Conservation (phyloP, 257 asterid genomes). For the Primulina tabacum region DNA sequence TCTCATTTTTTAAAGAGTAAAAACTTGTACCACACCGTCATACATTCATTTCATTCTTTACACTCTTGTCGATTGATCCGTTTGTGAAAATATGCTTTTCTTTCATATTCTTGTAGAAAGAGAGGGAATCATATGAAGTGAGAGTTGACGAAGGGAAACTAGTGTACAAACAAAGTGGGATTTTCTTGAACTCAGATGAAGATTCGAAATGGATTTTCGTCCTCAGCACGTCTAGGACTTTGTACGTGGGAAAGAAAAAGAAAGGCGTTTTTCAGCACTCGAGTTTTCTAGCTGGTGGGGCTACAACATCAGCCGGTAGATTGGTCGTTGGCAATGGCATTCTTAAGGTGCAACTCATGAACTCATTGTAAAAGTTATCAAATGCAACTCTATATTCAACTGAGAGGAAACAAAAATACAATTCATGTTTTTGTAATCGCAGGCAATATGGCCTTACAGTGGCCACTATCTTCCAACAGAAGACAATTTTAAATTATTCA, state of each 20-base stretch:
- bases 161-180: conserved; percentile 46
- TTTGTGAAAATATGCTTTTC: background rate
- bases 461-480: conserved; percentile 86
- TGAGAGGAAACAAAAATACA: too few species aligned
- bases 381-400: too few species aligned
- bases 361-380: too few species aligned
- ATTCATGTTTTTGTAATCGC: background rate
- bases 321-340: conserved; percentile 49
- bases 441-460: conserved; percentile 77
- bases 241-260: conserved; percentile 51
- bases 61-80: too few species aligned
- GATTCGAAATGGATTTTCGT: conserved; percentile 70
- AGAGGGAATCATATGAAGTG: conserved; percentile 60
- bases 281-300: conserved; percentile 58
- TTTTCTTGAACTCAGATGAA: conserved; percentile 43
- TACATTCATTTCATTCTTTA: too few species aligned
- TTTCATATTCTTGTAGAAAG: conserved; percentile 25
- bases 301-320: conserved; percentile 66
- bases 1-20: background rate
- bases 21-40: too few species aligned
- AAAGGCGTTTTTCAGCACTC: conserved; percentile 65
- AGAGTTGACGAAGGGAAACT: conserved; percentile 53
- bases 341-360: conserved; percentile 42
- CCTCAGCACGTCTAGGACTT: conserved; percentile 51
- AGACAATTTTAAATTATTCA: conserved; percentile 63